Evolutionary conservation across 495 filamentous ascomycete species (phyloP), one percentile per base, ranked within the genome.

Genomic region (Darksidea phi): DNA sequence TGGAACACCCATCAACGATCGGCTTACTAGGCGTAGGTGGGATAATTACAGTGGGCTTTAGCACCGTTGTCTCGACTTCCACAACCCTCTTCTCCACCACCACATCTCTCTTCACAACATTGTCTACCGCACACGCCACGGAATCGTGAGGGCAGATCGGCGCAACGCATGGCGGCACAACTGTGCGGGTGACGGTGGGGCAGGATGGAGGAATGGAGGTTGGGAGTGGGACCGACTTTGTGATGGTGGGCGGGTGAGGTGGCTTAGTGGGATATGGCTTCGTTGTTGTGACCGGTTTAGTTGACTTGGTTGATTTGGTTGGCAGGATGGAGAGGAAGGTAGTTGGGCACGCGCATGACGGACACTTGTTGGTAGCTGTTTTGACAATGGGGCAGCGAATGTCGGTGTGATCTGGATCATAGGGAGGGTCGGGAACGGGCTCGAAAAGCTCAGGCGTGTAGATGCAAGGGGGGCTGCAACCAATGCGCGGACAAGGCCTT

Each of bases 321-420:
- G 37, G 36, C 6, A 18, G 15, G 41, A 55, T 54, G n/a, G 60
- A n/a, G 15, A n/a, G 41, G 41, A 43, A 53, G 2, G 46, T 51
- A 1, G 24, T n/a, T 15, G 34, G 10, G 32, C 47, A 58, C 15
- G 10, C 21, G 41, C 61, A 64, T 21, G 18, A 38, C 1, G 61
- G 61, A 43, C 61, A 64, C 26, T 53, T 54, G 17, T 24, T 36
- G 0, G 47, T 42, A 3, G 37, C 54, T 11, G 50, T 64, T 1
- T 57, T n/a, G 18, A 48, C 57, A 23, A 58, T 45, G 15, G 61
- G 61, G 41, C 61, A 64, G 24, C 18, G 32, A 38, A n/a, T 26
- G 8, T 21, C 18, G 20, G 51, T 37, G 36, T 21, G 50, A 41
- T 7, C 18, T 18, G 34, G 54, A n/a, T n/a, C n/a, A n/a, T n/a